These are phyloP conservation scores for Aspergillus glaucus DNA, from an alignment of 2,329 filamentous ascomycete species.

Conservation along the genomic window DNA sequence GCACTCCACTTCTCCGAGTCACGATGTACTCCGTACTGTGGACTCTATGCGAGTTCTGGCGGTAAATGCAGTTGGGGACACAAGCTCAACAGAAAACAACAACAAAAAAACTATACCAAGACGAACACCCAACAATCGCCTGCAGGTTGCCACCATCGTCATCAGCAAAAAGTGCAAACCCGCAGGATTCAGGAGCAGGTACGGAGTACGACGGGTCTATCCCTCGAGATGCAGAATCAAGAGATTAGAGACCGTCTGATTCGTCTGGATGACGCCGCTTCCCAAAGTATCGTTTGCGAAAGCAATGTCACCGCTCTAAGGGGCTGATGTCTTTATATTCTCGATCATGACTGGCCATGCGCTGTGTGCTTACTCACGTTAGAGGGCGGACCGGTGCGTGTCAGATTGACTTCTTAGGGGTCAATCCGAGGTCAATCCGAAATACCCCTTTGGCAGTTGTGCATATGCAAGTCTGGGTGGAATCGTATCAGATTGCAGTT, in stretches of 20 bases:
- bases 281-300: not conserved
- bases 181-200: not conserved
- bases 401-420: not conserved
- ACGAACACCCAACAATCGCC: too few species aligned
- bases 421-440: not conserved
- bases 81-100: not conserved
- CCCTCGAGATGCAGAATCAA: not conserved
- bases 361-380: not conserved
- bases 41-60: too few species aligned
- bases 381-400: not conserved
- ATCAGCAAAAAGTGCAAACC: not conserved
- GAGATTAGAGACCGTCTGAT: not conserved
- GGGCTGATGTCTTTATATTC: not conserved
- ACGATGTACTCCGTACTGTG: not conserved
- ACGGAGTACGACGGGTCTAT: not conserved
- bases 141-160: not conserved
- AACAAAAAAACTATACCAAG: not conserved
- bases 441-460: slow-evolving; percentile 3
- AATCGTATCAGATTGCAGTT: slow-evolving; percentile 3
- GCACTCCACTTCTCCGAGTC: not conserved
- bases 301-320: not conserved
- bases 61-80: too few species aligned
- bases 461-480: slow-evolving; percentile 1
- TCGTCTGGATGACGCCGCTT: not conserved
- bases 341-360: not conserved